Conservation (phyloP, 768 basidiomycete genomes). For the Coprinellus micaceus region DNA sequence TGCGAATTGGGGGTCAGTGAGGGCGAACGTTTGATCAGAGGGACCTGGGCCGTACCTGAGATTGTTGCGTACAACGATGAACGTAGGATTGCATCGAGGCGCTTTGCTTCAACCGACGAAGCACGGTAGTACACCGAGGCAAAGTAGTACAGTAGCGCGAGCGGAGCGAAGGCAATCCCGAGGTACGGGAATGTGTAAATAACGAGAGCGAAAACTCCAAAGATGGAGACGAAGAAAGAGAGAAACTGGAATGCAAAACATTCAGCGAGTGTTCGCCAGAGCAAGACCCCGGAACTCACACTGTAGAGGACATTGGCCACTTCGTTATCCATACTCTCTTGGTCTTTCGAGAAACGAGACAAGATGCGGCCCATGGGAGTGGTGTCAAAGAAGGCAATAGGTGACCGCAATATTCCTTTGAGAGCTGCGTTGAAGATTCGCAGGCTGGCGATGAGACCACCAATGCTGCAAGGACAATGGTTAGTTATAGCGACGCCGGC, state of each 20-base stretch:
- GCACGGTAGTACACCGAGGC: constrained; percentile 54
- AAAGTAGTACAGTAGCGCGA: constrained; percentile 48
- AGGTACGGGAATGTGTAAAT: constrained; percentile 66
- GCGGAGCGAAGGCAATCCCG: constrained; percentile 57
- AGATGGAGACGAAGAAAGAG: constrained; percentile 36
- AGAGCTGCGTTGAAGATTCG: constrained; percentile 55
- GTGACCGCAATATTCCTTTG: constrained; percentile 52
- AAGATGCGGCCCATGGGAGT: constrained; percentile 61
- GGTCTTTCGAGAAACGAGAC: constrained; percentile 57
- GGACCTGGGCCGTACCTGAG: constrained; percentile 52
- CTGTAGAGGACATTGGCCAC: constrained; percentile 44
- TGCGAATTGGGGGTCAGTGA: constrained; percentile 19
- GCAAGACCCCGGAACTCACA: constrained; percentile 23
- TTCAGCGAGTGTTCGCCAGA: neutral
- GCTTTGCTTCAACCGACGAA: constrained; percentile 60
- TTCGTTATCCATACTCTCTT: constrained; percentile 51
- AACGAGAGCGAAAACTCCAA: constrained; percentile 54
- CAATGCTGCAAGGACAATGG: constrained; percentile 11
- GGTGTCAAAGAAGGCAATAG: constrained; percentile 67
- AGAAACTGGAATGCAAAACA: constrained; percentile 32
- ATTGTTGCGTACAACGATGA: constrained; percentile 55
- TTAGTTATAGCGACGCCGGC: neutral
- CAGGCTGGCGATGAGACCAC: constrained; percentile 38
- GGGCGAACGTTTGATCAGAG: too few relatives aligned
- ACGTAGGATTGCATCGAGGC: constrained; percentile 58